A percentile compares a stretch with the other conserved stretches of the same genome.
Conservation (phyloP, 2,329 filamentous ascomycete genomes). For the Cordyceps pruinosa region DNA sequence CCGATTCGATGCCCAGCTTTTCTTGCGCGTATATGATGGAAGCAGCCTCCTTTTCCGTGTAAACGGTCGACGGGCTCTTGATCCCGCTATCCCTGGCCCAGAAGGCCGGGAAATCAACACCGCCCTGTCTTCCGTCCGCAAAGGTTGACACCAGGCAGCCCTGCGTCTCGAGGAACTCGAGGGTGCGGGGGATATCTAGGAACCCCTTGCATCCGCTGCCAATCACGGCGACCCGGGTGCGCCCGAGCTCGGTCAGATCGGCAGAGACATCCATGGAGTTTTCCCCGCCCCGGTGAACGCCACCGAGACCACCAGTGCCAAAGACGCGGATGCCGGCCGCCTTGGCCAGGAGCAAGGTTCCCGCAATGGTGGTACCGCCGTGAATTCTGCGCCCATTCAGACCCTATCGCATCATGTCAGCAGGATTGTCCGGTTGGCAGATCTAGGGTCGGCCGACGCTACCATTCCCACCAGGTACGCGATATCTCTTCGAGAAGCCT, state of each 20-base stretch:
- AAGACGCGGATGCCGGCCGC: conserved; percentile 87
- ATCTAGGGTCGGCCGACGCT: conserved; percentile 22
- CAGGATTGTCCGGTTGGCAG: neutral
- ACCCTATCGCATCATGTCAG: conserved; percentile 37
- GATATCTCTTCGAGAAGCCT: conserved; percentile 82
- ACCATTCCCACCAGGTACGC: conserved; percentile 74
- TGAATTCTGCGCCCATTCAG: conserved; percentile 62
- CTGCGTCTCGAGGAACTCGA: conserved; percentile 68
- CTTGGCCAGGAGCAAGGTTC: conserved; percentile 83
- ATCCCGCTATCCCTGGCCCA: conserved; percentile 83
- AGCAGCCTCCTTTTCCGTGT: conserved; percentile 74
- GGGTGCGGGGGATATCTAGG: conserved; percentile 79
- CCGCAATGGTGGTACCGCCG: conserved; percentile 88
- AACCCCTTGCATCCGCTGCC: conserved; percentile 94
- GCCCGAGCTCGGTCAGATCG: conserved; percentile 86
- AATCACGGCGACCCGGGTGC: conserved; percentile 81
- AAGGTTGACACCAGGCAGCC: conserved; percentile 85
- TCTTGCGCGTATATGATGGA: conserved; percentile 80
- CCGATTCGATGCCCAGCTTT: conserved; percentile 64
- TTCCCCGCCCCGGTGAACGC: conserved; percentile 86
- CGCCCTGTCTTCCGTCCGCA: conserved; percentile 65
- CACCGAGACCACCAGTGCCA: conserved; percentile 88
- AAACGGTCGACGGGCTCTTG: conserved; percentile 68
- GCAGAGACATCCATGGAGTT: conserved; percentile 88
- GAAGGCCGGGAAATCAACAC: conserved; percentile 85